Base-by-base conservation (phyloP, 1,139 yeast species). In the Kluyveromyces sp. region DNA sequence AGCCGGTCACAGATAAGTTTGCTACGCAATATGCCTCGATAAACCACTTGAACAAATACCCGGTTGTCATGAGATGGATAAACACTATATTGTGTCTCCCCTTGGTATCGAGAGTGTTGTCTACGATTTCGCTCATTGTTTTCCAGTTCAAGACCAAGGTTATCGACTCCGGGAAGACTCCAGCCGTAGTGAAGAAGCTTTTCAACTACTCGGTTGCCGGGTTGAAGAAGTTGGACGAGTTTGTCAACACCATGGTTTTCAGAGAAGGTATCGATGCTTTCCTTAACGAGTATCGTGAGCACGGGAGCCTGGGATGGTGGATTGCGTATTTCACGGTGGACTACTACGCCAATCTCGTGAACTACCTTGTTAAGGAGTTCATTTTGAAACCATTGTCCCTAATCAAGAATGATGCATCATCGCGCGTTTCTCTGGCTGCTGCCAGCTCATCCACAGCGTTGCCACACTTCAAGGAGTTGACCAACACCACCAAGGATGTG, bases 221-320 rank as follows among this genome's bases (percentile, higher is more conserved):
- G 3, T 28, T 45, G 31, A 45, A 42, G 37, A 52, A 43, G 41
- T 8, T 55, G 35, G 63, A 59, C 43, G 57, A 53, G 47, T 31
- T 58, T 26, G 48, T 61, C 39, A 59, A 60, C 39, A 35, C 53
- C 10, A 42, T 61, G 32, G 49, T 62, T 29, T 48, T 63, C 41
- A 53, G 60, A 27, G 64, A 61, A 45, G 66, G 66, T 45, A 44
- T 63, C n/a, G 60, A 59, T 47, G 56, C 53, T 40, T 54, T 61
- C 37, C 7, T 55, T 27, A 41, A 42, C 25, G 49, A 51, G 33
- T 56, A 47, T 42, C 46, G 45, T 25, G 40, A 45, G 21, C 61
- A 60, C 41, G 45, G 49, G 36, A 53, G 45, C 34, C 49, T 56
- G 2, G 66, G 66, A 3, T 26, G 57, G 8, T 63, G 67, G 67